Base-by-base conservation (phyloP, 306 rosid genomes). In the Cyamopsis tetragonoloba region DNA sequence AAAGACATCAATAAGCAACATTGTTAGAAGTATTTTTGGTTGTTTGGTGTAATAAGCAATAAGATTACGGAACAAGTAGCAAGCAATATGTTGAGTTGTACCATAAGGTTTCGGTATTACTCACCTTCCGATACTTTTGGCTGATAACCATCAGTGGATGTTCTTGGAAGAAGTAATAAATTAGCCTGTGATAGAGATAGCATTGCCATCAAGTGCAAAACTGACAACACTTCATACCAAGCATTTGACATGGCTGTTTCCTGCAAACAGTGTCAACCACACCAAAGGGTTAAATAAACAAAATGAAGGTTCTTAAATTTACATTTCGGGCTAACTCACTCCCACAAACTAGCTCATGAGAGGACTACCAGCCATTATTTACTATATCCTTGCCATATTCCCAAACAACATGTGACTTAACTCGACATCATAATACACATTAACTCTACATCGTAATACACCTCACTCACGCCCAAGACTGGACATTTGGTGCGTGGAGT, bases 201-300 rank as follows among this genome's bases (percentile, higher is more conserved):
- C 86, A 70, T 82, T 64, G 98, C 96, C 95, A 92, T 87, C 80
- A 87, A 80, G 82, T 89, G 96, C 83, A 92, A 84, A 75, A 92
- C 84, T 58, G 98, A 92, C 85, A 92, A 80, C 85, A 92, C 92
- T 78, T 92, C 96, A 32, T 87, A 92, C 98, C 96, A 92, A 66
- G 92, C 88, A 77, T 84, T 87, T 57, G 85, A 79, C 69, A 87
- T 84, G 49, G 83, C 70, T 68, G 98, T 92, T 85, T 89, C 96
- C 98, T 92, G 89, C 80, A 84, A 60, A 83, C 19, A 56, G 35
- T 22, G 49, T 65, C 31, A 64, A 56, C 27, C 54, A 18, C 70
- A 48, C n/a, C 42, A 14, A 27, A 26, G 13, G n/a, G n/a, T n/a
- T n/a, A n/a, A n/a, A n/a, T n/a, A 15, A 42, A 54, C 27, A 19